Conservation (phyloP, 2,329 filamentous ascomycete species). For the Nectriaceae sp. region DNA sequence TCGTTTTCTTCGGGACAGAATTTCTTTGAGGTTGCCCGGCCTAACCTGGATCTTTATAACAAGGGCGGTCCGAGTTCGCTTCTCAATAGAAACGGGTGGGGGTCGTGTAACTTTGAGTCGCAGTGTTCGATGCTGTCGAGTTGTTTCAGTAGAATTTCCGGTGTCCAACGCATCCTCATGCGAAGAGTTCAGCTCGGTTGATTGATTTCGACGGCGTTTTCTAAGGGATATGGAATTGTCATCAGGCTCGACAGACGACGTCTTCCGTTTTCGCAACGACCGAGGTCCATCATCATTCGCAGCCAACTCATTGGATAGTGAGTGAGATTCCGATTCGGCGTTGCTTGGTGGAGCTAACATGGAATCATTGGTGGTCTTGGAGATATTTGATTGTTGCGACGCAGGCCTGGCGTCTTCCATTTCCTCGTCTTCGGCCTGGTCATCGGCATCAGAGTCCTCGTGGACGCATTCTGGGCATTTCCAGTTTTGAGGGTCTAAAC, state of each 20-base stretch:
- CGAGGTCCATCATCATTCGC: conserved; percentile 61
- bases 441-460: conserved; percentile 34
- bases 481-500: conserved; percentile 47
- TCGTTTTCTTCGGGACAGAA: conserved; percentile 36
- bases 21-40: conserved; percentile 40
- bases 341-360: conserved; percentile 3
- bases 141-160: conserved; percentile 29
- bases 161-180: conserved; percentile 37
- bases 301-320: conserved; percentile 11
- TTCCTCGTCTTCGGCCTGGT: conserved; percentile 32
- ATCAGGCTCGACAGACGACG: conserved; percentile 68
- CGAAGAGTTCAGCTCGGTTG: conserved; percentile 41
- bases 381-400: conserved; percentile 30
- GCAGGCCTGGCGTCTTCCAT: conserved; percentile 18
- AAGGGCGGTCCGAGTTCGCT: conserved; percentile 36
- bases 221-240: conserved; percentile 53
- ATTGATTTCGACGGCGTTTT: conserved; percentile 54
- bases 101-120: conserved; percentile 52
- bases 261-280: conserved; percentile 80
- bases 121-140: conserved; percentile 51
- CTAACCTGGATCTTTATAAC: conserved; percentile 39
- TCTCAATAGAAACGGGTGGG: conserved; percentile 44
- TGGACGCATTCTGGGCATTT: conserved; percentile 52
- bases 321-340: conserved; percentile 15
- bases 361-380: conserved; percentile 14